Evolutionary conservation across 768 basidiomycete species (phyloP).

Genomic region (Porphyrellus cyaneotinctus): DNA sequence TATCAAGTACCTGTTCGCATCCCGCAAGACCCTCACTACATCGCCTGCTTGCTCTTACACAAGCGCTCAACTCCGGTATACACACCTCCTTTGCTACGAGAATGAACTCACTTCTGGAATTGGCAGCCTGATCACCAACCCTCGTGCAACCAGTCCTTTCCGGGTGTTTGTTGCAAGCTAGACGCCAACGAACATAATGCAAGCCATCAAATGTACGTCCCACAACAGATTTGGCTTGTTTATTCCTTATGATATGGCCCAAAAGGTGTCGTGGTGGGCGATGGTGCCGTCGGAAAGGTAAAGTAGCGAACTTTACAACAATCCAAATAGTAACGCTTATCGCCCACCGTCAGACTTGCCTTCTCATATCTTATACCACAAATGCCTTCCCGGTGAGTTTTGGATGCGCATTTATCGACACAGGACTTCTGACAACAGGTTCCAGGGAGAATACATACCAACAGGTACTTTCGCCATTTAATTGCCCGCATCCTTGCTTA

Average conservation of each 20-base stretch:
- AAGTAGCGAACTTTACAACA: conserved; percentile 25
- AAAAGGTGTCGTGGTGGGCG: conserved; percentile 94
- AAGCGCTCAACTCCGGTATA: conserved; percentile 4
- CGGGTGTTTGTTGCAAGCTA: conserved; percentile 11
- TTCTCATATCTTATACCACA: conserved; percentile 98
- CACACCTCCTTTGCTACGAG: background rate
- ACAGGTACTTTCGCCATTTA: conserved; percentile 54
- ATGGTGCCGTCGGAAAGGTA: conserved; percentile 98
- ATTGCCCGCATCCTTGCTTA: conserved; percentile 7
- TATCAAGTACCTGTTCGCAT: conserved; percentile 24
- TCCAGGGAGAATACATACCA: conserved; percentile 93
- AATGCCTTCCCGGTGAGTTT: conserved; percentile 88
- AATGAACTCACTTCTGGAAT: conserved; percentile 9
- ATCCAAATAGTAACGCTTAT: conserved; percentile 10
- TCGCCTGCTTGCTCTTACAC: background rate
- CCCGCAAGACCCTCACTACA: conserved; percentile 2
- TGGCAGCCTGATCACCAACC: conserved; percentile 15
- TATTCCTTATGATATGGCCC: conserved; percentile 30
- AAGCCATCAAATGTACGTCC: conserved; percentile 86
- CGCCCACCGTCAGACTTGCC: conserved; percentile 69
- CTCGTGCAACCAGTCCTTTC: conserved; percentile 12
- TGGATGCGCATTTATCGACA: conserved; percentile 12
- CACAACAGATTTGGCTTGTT: conserved; percentile 7
- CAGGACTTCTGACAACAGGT: conserved; percentile 13
- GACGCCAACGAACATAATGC: conserved; percentile 47